A percentile compares a stretch with the other conserved stretches of the same genome.
Evolutionary conservation across 1,139 yeast genomes (phyloP).

Genomic region (Yamadazyma spencermartinsiae): DNA sequence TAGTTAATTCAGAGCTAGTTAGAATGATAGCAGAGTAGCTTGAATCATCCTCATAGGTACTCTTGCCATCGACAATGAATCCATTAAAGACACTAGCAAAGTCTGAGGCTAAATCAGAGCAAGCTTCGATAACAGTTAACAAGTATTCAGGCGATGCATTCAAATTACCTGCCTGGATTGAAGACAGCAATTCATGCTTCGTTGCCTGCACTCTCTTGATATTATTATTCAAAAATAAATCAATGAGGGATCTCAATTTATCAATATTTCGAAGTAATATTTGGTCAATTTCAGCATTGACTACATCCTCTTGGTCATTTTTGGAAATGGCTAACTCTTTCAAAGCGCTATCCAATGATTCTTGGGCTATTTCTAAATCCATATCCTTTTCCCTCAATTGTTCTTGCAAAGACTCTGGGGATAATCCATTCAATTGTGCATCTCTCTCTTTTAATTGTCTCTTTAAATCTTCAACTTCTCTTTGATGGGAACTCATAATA

Average conservation of each 20-base stretch:
- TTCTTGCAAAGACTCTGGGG: constrained; percentile 39
- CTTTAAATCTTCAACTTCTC: constrained; percentile 48
- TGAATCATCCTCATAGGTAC: constrained; percentile 54
- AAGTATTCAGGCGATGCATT: constrained; percentile 75
- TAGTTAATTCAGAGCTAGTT: constrained; percentile 66
- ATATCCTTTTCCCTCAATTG: constrained; percentile 68
- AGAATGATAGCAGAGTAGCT: constrained; percentile 57
- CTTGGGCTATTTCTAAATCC: constrained; percentile 78
- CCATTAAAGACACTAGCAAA: constrained; percentile 80
- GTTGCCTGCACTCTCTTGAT: constrained; percentile 74
- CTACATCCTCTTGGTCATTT: constrained; percentile 52
- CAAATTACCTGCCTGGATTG: constrained; percentile 82
- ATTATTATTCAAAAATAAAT: constrained; percentile 70
- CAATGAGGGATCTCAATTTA: constrained; percentile 61
- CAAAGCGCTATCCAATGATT: constrained; percentile 75
- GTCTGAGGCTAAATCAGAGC: constrained; percentile 73
- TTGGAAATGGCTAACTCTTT: constrained; percentile 58
- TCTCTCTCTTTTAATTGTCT: constrained; percentile 34
- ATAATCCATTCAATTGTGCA: constrained; percentile 21
- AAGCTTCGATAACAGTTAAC: constrained; percentile 68
- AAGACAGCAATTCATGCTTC: constrained; percentile 69
- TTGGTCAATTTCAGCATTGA: constrained; percentile 60
- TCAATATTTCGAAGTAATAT: constrained; percentile 51
- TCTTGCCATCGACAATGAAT: constrained; percentile 74
- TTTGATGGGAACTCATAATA: constrained; percentile 63